Evolutionary conservation across 768 basidiomycete species (phyloP).

Genomic region (Leccinum rimulosum): DNA sequence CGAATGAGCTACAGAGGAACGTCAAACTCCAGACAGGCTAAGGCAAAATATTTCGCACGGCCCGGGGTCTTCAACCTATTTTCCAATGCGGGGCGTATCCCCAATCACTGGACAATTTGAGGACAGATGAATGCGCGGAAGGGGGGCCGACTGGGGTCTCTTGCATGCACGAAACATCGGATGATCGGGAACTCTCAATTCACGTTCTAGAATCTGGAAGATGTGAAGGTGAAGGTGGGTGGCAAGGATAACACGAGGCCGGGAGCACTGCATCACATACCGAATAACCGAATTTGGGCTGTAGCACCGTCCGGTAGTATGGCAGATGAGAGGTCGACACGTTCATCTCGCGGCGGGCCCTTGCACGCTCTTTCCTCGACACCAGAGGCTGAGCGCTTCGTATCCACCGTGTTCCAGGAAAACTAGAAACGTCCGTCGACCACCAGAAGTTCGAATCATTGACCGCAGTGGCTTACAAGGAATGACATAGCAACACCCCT

Average conservation of each 20-base stretch:
- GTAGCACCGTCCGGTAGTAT: constrained; percentile 6
- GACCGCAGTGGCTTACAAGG: constrained; percentile 2
- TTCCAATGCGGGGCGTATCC: not conserved
- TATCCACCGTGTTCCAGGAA: constrained; percentile 13
- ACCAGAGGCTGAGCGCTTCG: constrained; percentile 4
- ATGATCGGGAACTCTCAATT: constrained; percentile 20
- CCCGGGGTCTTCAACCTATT: not conserved
- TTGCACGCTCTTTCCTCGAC: constrained; percentile 14
- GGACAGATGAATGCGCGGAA: not conserved
- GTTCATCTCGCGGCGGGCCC: constrained; percentile 15
- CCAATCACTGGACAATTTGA: not conserved
- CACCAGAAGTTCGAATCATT: constrained; percentile 8
- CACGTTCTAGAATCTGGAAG: constrained; percentile 24
- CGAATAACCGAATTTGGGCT: constrained; percentile 17
- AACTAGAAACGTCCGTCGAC: constrained; percentile 7
- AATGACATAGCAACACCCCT: constrained; percentile 15
- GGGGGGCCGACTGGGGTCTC: constrained; percentile 18
- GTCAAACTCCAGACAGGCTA: not conserved
- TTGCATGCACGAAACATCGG: constrained; percentile 14
- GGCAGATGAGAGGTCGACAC: constrained; percentile 16
- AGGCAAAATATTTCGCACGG: constrained; percentile 5
- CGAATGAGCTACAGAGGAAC: not conserved
- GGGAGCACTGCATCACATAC: constrained; percentile 22
- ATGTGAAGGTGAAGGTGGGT: constrained; percentile 24
- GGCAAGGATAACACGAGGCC: constrained; percentile 29